Percentiles rank a stretch among this genome's conserved stretches.
phyloP scores from a whole-genome alignment of 2,329 filamentous ascomycete genomes.

The Cladosporium sp. region DNA sequence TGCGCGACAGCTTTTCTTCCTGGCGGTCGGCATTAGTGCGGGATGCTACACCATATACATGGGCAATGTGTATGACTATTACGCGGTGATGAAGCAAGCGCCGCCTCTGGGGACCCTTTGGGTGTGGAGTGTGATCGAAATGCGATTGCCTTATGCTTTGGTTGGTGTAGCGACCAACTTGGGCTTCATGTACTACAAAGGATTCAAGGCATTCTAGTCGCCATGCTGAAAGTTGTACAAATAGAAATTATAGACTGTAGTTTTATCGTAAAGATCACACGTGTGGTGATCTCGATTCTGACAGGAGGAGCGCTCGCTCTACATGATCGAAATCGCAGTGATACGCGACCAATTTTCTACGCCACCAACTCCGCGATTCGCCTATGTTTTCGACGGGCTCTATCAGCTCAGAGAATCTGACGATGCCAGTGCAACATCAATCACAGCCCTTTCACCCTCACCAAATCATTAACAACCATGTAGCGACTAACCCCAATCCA shows the following conservation, averaged over 20 bases:
- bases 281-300: no score
- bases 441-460: slow-evolving; percentile 47
- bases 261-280: no score
- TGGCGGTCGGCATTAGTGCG: slow-evolving; percentile 53
- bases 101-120: slow-evolving; percentile 87
- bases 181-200: slow-evolving; percentile 10
- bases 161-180: slow-evolving; percentile 1
- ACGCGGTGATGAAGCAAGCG: slow-evolving; percentile 85
- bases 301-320: no score
- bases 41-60: slow-evolving; percentile 80
- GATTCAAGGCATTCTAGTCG: slow-evolving; percentile 4
- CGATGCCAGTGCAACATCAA: no score
- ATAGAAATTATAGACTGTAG: no score
- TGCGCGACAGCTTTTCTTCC: slow-evolving; percentile 54
- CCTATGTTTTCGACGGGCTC: no score
- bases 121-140: slow-evolving; percentile 89
- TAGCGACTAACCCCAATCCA: slow-evolving; percentile 91
- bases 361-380: no score
- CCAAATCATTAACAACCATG: slow-evolving; percentile 91
- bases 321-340: no score
- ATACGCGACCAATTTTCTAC: no score
- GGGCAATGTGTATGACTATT: slow-evolving; percentile 75
- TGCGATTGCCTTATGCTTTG: slow-evolving; percentile 36
- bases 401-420: no score
- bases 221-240: no score